These are phyloP conservation scores for Phytophthora brassicae DNA, from an alignment of 352 stramenopile genomes.

Conservation along the genomic window DNA sequence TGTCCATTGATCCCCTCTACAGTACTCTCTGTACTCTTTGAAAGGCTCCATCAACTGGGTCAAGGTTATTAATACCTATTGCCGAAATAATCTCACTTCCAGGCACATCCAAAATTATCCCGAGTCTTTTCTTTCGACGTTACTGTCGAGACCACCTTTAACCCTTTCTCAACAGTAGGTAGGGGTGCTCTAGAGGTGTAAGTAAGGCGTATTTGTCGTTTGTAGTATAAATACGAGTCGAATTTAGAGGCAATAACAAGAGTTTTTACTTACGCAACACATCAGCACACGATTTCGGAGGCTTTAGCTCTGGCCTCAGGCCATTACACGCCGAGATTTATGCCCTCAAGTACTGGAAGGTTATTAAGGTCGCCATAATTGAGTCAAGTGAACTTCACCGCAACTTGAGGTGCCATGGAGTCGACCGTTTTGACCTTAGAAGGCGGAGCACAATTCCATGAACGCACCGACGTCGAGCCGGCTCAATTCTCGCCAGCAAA, in stretches of 20 bases:
- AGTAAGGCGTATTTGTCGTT: conserved; percentile 25
- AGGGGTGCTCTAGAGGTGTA: conserved; percentile 23
- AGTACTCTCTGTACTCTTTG: no score
- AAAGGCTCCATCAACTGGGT: conserved; percentile 14
- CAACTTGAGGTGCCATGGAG: conserved; percentile 4
- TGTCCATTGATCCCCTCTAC: conserved; percentile 17
- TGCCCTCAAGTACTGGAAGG: conserved; percentile 23
- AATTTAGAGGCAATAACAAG: conserved; percentile 23
- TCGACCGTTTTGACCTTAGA: conserved; percentile 11
- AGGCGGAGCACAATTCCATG: conserved; percentile 13
- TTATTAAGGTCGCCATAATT: conserved; percentile 18
- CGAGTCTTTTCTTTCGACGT: conserved; percentile 8
- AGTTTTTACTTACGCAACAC: no score
- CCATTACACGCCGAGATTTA: conserved; percentile 8
- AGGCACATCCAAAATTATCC: no score
- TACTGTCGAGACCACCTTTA: conserved; percentile 14
- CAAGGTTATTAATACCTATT: no score
- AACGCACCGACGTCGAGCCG: not conserved
- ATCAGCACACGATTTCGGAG: not conserved
- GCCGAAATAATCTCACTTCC: no score
- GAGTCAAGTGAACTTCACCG: conserved; percentile 15
- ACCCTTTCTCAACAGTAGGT: no score
- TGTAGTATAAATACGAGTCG: conserved; percentile 21
- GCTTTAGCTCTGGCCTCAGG: not conserved
- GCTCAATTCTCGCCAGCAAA: conserved; percentile 22